A percentile compares a stretch with the other conserved stretches of the same genome.
These are phyloP conservation scores for Thelonectria olida DNA, from an alignment of 2,329 filamentous ascomycete species.

Conservation along the genomic window DNA sequence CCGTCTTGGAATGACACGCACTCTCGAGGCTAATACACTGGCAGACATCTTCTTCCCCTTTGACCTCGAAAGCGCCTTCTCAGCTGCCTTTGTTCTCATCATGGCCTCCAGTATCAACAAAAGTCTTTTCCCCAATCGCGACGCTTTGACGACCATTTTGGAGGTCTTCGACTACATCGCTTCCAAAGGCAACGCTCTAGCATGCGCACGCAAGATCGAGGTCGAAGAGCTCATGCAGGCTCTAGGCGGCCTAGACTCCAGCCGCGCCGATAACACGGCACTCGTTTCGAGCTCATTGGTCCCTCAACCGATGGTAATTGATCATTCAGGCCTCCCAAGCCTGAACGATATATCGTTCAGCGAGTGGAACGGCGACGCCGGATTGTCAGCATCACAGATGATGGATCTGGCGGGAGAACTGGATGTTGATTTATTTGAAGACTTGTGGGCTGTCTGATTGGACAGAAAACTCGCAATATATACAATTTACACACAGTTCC, in stretches of 20 bases:
- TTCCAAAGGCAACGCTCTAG: slow-evolving; percentile 3
- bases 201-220: slow-evolving; percentile 9
- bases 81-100: slow-evolving; percentile 17
- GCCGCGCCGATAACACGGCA: neutral
- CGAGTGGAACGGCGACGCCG: neutral
- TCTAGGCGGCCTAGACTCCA: neutral
- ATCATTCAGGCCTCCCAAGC: neutral
- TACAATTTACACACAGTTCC: slow-evolving; percentile 29
- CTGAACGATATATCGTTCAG: neutral
- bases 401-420: neutral
- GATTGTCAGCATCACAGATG: neutral
- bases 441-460: neutral
- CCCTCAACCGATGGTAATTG: neutral
- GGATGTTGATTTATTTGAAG: neutral
- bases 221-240: slow-evolving; percentile 13
- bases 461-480: neutral
- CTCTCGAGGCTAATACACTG: neutral
- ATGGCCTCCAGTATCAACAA: slow-evolving; percentile 10
- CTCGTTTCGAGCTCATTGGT: neutral
- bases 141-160: slow-evolving; percentile 5
- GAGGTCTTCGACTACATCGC: slow-evolving; percentile 12
- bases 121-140: neutral
- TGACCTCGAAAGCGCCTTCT: slow-evolving; percentile 18
- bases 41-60: slow-evolving; percentile 18
- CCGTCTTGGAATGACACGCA: neutral